These are phyloP conservation scores for Trichoderma brevicompactum DNA, from an alignment of 2,329 filamentous ascomycete genomes.

Conservation along the genomic window DNA sequence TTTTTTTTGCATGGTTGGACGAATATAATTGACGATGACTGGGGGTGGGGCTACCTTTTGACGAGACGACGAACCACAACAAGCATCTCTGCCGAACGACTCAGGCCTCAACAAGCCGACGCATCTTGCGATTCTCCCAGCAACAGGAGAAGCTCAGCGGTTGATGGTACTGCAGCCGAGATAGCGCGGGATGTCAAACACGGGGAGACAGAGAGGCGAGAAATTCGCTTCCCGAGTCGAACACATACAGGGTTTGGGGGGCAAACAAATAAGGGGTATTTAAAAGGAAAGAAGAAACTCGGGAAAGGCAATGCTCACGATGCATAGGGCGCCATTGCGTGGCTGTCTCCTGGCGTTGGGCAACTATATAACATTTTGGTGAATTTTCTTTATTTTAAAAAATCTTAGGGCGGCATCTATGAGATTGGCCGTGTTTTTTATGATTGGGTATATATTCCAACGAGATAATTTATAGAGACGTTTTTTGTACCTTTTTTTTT, in stretches of 20 bases:
- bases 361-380: constrained; percentile 22
- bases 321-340: constrained; percentile 28
- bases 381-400: neutral
- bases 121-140: neutral
- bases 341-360: constrained; percentile 32
- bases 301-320: constrained; percentile 28
- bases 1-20: constrained; percentile 25
- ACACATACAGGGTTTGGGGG: constrained; percentile 18
- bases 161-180: neutral
- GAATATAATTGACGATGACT: constrained; percentile 24
- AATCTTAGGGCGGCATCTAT: constrained; percentile 21
- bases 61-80: constrained; percentile 27
- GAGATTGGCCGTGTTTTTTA: constrained; percentile 14
- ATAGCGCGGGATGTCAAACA: constrained; percentile 8
- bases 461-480: constrained; percentile 27
- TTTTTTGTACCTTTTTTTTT: constrained; percentile 1
- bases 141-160: neutral
- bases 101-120: neutral
- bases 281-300: constrained; percentile 21
- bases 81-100: constrained; percentile 14
- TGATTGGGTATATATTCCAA: constrained; percentile 30
- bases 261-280: constrained; percentile 16
- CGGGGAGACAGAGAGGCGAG: constrained; percentile 2
- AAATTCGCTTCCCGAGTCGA: constrained; percentile 8
- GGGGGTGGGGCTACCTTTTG: constrained; percentile 15